phyloP scores from a whole-genome alignment of 371 early-diverging fungal species.

The Blakeslea trispora region DNA sequence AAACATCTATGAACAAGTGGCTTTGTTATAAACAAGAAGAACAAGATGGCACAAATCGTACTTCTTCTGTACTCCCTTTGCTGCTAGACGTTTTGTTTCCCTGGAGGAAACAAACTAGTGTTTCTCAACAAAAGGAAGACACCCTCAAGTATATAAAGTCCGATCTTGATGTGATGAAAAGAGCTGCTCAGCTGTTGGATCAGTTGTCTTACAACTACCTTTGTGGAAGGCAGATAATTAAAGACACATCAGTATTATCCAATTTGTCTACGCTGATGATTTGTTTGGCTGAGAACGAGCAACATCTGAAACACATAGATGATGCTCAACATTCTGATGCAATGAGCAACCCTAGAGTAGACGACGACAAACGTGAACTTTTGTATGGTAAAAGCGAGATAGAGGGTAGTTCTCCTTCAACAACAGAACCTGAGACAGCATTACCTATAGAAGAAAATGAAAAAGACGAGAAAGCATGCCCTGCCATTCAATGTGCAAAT shows the following conservation, averaged over 20 bases:
- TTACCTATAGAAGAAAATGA: background rate
- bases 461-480: too few relatives aligned
- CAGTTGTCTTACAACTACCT: slow-evolving; percentile 14
- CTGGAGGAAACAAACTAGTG: slow-evolving; percentile 1
- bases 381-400: background rate
- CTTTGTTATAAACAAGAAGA: slow-evolving; percentile 14
- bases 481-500: slow-evolving; percentile 2
- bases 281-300: background rate
- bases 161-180: slow-evolving; percentile 12
- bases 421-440: background rate
- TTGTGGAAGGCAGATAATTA: slow-evolving; percentile 41
- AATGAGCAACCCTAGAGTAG: background rate
- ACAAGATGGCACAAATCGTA: slow-evolving; percentile 1
- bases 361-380: background rate
- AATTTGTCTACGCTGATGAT: background rate
- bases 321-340: background rate
- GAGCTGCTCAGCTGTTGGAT: slow-evolving; percentile 17
- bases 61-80: slow-evolving; percentile 10
- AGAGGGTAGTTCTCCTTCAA: too few relatives aligned
- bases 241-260: slow-evolving; percentile 62
- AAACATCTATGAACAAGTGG: slow-evolving; percentile 28
- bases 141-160: slow-evolving; percentile 1
- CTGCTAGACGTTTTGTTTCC: slow-evolving; percentile 16
- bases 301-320: background rate
- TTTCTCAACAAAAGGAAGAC: background rate